These are phyloP conservation scores for Calcarisporium arbuscula DNA, from an alignment of 2,329 filamentous ascomycete species.

Conservation along the genomic window DNA sequence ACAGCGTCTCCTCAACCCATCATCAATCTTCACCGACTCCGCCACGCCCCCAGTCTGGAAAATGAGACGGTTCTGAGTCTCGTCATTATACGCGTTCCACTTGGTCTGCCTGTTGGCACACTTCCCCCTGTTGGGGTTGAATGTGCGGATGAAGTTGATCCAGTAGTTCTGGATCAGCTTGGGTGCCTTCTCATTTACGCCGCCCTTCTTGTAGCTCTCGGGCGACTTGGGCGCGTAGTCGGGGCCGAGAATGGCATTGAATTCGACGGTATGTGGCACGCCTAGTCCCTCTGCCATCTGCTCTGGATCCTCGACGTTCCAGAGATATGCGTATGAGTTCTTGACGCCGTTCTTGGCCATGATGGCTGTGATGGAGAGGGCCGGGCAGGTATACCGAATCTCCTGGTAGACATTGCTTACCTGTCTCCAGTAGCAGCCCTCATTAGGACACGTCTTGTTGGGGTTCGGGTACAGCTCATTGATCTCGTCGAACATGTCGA, in stretches of 20 bases:
- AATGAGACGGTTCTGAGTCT: conserved; percentile 25
- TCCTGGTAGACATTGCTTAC: conserved; percentile 28
- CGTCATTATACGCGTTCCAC: conserved; percentile 34
- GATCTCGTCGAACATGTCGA: conserved; percentile 23
- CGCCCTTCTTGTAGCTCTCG: conserved; percentile 44
- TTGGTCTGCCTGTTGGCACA: conserved; percentile 21
- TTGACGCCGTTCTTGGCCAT: conserved; percentile 24
- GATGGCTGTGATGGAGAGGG: conserved; percentile 22
- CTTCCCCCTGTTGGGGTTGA: conserved; percentile 54
- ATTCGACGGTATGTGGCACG: conserved; percentile 61
- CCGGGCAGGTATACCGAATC: conserved; percentile 28
- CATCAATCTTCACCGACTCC: conserved; percentile 30
- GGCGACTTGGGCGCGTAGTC: conserved; percentile 46
- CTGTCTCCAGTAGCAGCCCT: conserved; percentile 31
- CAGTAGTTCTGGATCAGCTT: conserved; percentile 63
- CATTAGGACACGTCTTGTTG: conserved; percentile 23
- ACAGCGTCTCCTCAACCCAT: conserved; percentile 19
- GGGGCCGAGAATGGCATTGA: conserved; percentile 62
- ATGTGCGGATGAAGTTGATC: conserved; percentile 62
- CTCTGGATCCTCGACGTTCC: conserved; percentile 56
- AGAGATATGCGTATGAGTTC: conserved; percentile 61
- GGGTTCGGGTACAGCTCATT: conserved; percentile 29
- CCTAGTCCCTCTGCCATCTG: conserved; percentile 50
- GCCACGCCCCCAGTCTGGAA: conserved; percentile 33
- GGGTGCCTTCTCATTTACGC: conserved; percentile 50